Percentiles rank a stretch among this genome's conserved stretches.
Evolutionary conservation across 2,329 filamentous ascomycete genomes (phyloP).

Genomic region (Samsoniella hepiali): DNA sequence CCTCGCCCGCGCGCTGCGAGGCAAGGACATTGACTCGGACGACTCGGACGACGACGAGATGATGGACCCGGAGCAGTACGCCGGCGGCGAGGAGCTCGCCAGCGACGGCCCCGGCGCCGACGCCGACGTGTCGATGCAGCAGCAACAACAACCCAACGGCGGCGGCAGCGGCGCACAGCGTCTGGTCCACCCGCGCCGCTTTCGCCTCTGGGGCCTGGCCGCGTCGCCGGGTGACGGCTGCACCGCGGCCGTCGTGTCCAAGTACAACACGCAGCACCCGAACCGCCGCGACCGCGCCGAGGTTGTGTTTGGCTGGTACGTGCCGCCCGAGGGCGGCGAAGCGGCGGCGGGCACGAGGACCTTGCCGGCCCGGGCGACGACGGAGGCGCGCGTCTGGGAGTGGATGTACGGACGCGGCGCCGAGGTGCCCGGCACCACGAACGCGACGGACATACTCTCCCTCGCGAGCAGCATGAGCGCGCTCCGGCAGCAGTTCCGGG

Average conservation of each 20-base stretch:
- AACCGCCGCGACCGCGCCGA: constrained; percentile 40
- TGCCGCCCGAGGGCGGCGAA: constrained; percentile 20
- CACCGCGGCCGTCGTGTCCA: constrained; percentile 49
- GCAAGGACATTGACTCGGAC: constrained; percentile 33
- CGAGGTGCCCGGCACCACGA: constrained; percentile 38
- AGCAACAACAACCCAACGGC: neutral
- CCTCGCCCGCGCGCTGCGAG: constrained; percentile 42
- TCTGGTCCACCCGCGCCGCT: constrained; percentile 47
- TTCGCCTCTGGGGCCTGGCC: constrained; percentile 53
- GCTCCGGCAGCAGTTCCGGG: constrained; percentile 39
- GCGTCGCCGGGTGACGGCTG: constrained; percentile 49
- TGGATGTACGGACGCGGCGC: constrained; percentile 56
- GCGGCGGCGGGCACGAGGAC: constrained; percentile 6
- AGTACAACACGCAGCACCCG: constrained; percentile 47
- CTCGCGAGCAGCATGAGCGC: constrained; percentile 15
- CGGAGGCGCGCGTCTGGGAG: constrained; percentile 54
- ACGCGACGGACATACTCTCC: neutral
- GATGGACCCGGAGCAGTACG: neutral
- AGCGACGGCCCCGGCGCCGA: constrained; percentile 16
- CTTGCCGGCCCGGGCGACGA: constrained; percentile 37
- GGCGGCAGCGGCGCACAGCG: constrained; percentile 26
- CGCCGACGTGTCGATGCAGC: constrained; percentile 32
- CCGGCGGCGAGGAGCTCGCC: neutral
- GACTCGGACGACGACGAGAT: constrained; percentile 28
- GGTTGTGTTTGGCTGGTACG: constrained; percentile 37